Base-by-base conservation (phyloP, 257 asterid species). In the Phtheirospermum japonicum region DNA sequence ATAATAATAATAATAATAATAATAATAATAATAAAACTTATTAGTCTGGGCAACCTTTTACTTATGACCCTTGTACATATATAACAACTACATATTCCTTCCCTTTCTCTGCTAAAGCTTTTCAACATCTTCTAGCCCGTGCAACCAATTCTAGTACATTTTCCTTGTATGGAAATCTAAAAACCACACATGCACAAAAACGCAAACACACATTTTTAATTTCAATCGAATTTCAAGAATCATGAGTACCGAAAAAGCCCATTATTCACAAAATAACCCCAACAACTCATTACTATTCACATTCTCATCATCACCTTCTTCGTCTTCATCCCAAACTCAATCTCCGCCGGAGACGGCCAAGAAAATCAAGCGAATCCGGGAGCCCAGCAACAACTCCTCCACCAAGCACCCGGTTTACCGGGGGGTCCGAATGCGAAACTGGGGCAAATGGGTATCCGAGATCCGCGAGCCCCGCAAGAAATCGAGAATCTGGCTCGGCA, bases 401-500 rank as follows among this genome's bases (percentile, higher is more conserved):
- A 75, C 75, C 64, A 85, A 76, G 59, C 95, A 87, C 65, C 93
- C 87, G 1, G 75, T 80, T 0, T 90, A 85, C 73, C 77, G 92
- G 4, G 95, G 97, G 0, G 97, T 89, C 9, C 75, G 97, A 17
- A 89, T 87, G 97, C 71, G 97, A 7, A 84, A 70, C 31, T 89
- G 95, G 97, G 97, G 97, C 18, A 89, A 89, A 77, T 87, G 95
- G 95, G 97, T 89, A 2, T 83, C 97, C 6, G 95, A 86, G 75
- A 86, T 86, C 60, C 76, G 95, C 0, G 95, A 86, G 75, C 97
- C 95, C 8, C 72, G 95, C 12, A 89, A 89, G 75, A 89, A 89
- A 52, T 86, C 97, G 0, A 78, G 97, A 20, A 89, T 89, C 65
- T 89, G 97, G 97, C 63, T 89, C 0, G 97, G 97, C 0, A 89